Percentiles rank a stretch among this genome's conserved stretches.
These are phyloP conservation scores for Scheffersomyces stipitis DNA, from an alignment of 805 yeast species.

Conservation along the genomic window DNA sequence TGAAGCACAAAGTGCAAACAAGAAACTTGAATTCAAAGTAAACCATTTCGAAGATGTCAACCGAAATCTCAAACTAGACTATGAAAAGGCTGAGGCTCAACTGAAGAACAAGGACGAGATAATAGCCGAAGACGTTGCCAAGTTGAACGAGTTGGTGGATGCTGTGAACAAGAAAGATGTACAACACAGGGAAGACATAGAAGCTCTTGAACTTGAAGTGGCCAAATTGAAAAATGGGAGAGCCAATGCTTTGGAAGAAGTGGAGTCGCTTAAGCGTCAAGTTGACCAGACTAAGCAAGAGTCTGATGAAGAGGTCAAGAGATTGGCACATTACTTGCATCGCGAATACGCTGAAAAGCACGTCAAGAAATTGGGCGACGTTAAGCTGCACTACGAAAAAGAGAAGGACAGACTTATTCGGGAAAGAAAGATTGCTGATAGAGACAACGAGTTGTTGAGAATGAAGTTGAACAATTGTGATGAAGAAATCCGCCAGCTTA, in stretches of 20 bases:
- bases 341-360: conserved; percentile 76
- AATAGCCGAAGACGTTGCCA: conserved; percentile 29
- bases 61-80: conserved; percentile 9
- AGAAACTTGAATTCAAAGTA: conserved; percentile 10
- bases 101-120: conserved; percentile 28
- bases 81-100: conserved; percentile 4
- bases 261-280: conserved; percentile 20
- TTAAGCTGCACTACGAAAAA: conserved; percentile 34
- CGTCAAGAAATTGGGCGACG: conserved; percentile 63
- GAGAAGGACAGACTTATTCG: conserved; percentile 7
- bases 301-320: conserved; percentile 54
- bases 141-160: conserved; percentile 28
- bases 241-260: conserved; percentile 17
- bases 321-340: conserved; percentile 68
- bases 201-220: conserved; percentile 11
- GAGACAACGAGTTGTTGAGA: conserved; percentile 14
- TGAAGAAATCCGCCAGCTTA: conserved; percentile 13
- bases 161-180: conserved; percentile 15
- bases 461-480: conserved; percentile 11
- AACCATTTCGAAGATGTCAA: conserved; percentile 30
- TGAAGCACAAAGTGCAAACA: conserved; percentile 6
- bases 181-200: conserved; percentile 9
- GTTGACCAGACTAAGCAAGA: conserved; percentile 43
- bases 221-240: conserved; percentile 5
- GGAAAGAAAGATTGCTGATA: conserved; percentile 9